Percentiles rank a stretch among this genome's conserved stretches.
Conservation (phyloP, 2,329 filamentous ascomycete genomes). For the Neofusicoccum sp. region DNA sequence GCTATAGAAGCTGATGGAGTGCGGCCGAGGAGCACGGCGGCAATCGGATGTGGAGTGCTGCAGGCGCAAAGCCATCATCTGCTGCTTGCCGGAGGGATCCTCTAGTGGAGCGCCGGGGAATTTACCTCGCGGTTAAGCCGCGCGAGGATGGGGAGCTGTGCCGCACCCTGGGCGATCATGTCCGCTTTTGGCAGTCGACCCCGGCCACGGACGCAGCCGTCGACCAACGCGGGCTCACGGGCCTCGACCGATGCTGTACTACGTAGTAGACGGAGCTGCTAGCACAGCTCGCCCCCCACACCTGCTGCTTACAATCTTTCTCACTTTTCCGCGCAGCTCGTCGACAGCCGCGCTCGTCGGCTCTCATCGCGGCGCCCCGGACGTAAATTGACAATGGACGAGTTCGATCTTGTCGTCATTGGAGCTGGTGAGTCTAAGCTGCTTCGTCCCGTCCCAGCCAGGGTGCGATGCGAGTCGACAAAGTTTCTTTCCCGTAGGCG, state of each 20-base stretch:
- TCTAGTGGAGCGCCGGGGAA: neutral
- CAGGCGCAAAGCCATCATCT: neutral
- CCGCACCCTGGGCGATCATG: neutral
- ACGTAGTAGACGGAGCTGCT: neutral
- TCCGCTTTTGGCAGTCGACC: neutral
- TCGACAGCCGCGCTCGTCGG: neutral
- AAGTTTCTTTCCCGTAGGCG: neutral
- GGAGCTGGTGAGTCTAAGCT: slow-evolving; percentile 27
- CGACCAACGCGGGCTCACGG: neutral
- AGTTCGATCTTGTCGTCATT: slow-evolving; percentile 28
- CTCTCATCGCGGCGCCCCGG: neutral
- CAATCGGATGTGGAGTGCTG: neutral
- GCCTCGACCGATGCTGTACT: neutral
- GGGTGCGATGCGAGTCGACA: neutral
- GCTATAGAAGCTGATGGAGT: neutral
- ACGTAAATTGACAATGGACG: neutral
- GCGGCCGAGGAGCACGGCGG: neutral
- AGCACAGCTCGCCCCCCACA: neutral
- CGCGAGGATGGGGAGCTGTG: neutral
- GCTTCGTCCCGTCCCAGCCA: neutral
- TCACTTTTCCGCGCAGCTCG: neutral
- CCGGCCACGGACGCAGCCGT: neutral
- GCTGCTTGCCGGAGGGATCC: neutral
- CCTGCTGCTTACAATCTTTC: neutral
- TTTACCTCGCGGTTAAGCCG: neutral